Evolutionary conservation across 1,284 basidiomycete species (phyloP).

Genomic region (Boletus calvinii): DNA sequence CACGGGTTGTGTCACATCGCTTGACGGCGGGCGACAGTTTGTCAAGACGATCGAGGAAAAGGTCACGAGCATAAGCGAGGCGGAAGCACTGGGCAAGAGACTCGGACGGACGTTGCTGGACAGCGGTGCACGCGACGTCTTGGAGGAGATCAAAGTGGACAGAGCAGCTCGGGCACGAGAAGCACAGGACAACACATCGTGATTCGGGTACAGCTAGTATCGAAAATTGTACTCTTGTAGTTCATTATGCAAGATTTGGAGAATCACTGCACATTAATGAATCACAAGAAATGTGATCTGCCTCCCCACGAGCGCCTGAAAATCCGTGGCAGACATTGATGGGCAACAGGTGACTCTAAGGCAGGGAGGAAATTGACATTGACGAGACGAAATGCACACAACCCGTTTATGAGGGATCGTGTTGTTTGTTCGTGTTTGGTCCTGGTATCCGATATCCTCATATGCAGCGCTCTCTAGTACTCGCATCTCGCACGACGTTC

Average conservation of each 20-base stretch:
- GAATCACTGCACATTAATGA: slow-evolving; percentile 34
- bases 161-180: slow-evolving; percentile 55
- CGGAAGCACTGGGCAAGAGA: slow-evolving; percentile 64
- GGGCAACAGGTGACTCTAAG: slow-evolving; percentile 45
- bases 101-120: slow-evolving; percentile 66
- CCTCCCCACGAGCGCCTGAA: slow-evolving; percentile 54
- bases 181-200: slow-evolving; percentile 30
- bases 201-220: slow-evolving; percentile 9
- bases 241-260: slow-evolving; percentile 34
- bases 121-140: slow-evolving; percentile 70
- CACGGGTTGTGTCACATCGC: slow-evolving; percentile 77
- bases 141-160: slow-evolving; percentile 77
- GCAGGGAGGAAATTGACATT: slow-evolving; percentile 35
- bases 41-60: slow-evolving; percentile 57
- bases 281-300: slow-evolving; percentile 38
- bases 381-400: not conserved
- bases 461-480: slow-evolving; percentile 1
- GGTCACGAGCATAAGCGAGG: slow-evolving; percentile 59
- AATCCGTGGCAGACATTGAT: slow-evolving; percentile 28
- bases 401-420: slow-evolving; percentile 14
- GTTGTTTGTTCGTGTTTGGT: slow-evolving; percentile 31
- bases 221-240: slow-evolving; percentile 29
- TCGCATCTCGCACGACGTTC: slow-evolving; percentile 19
- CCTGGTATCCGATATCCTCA: not conserved
- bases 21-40: slow-evolving; percentile 72